Percentiles rank a stretch among this genome's conserved stretches.
phyloP scores from a whole-genome alignment of 73 alveolate species.

The Paramecium sonneborni region DNA sequence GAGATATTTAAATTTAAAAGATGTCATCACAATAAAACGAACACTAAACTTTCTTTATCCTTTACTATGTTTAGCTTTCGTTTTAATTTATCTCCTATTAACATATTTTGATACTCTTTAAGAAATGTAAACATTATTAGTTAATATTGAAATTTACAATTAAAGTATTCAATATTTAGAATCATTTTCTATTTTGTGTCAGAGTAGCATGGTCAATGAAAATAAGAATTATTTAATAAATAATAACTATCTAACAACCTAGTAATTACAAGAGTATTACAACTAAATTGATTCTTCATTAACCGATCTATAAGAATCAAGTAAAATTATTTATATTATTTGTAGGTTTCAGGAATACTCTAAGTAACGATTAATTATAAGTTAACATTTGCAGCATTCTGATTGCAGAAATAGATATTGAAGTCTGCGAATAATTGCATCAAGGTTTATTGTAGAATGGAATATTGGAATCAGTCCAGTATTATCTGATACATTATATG shows the following conservation, averaged over 20 bases:
- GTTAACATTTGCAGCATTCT: not conserved
- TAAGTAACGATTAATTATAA: not conserved
- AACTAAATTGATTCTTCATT: not conserved
- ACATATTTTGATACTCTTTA: not conserved
- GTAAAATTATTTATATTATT: not conserved
- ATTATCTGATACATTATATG: not conserved
- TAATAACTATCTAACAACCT: not conserved
- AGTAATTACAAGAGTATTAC: not conserved
- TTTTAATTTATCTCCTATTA: not conserved
- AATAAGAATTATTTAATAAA: not conserved
- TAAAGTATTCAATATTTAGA: not conserved
- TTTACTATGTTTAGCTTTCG: not conserved
- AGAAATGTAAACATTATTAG: not conserved
- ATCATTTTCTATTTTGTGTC: not conserved
- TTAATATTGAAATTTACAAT: not conserved
- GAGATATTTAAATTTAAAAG: not conserved
- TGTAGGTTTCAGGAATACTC: not conserved
- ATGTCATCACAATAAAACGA: not conserved
- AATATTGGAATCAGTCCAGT: not conserved
- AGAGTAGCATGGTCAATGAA: not conserved
- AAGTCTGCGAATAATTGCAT: not conserved
- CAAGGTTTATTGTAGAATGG: not conserved
- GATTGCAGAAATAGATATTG: not conserved
- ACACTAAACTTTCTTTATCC: not conserved
- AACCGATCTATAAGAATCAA: not conserved